These are phyloP conservation scores for Madurella mycetomatis DNA, from an alignment of 2,329 filamentous ascomycete species.

Conservation along the genomic window DNA sequence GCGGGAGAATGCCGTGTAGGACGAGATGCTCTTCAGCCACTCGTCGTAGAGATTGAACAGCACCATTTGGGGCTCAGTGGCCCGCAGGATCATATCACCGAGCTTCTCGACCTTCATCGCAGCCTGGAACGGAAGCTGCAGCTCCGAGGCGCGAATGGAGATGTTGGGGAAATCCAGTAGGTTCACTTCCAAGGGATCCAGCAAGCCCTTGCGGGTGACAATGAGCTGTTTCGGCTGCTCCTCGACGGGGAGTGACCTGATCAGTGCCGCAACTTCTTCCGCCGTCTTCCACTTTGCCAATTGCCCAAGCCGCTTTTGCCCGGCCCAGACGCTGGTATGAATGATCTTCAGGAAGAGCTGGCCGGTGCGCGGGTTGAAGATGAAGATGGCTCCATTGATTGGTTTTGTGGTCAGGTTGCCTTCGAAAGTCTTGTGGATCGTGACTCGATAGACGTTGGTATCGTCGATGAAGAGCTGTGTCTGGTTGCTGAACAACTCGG, in stretches of 20 bases:
- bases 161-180: slow-evolving; percentile 98
- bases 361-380: slow-evolving; percentile 98
- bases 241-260: slow-evolving; percentile 90
- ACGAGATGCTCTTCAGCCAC: slow-evolving; percentile 97
- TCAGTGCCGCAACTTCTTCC: slow-evolving; percentile 97
- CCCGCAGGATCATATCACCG: slow-evolving; percentile 96
- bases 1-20: slow-evolving; percentile 96
- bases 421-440: slow-evolving; percentile 99
- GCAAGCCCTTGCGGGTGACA: slow-evolving; percentile 91
- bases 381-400: slow-evolving; percentile 99
- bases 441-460: slow-evolving; percentile 98
- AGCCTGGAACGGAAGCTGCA: slow-evolving; percentile 97
- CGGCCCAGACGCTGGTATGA: slow-evolving; percentile 98
- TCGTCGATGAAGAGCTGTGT: slow-evolving; percentile 99
- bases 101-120: slow-evolving; percentile 99
- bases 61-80: slow-evolving; percentile 99
- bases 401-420: slow-evolving; percentile 98
- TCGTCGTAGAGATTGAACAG: slow-evolving; percentile 98
- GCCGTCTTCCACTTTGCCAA: slow-evolving; percentile 99
- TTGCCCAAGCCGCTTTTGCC: slow-evolving; percentile 97
- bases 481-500: slow-evolving; percentile 97
- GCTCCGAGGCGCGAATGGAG: slow-evolving; percentile 92
- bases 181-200: slow-evolving; percentile 96
- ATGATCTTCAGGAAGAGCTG: slow-evolving; percentile 99
- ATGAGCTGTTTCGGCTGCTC: slow-evolving; percentile 99